Evolutionary conservation across 345 rosid species (phyloP).

Genomic region (Luvunga scandens): DNA sequence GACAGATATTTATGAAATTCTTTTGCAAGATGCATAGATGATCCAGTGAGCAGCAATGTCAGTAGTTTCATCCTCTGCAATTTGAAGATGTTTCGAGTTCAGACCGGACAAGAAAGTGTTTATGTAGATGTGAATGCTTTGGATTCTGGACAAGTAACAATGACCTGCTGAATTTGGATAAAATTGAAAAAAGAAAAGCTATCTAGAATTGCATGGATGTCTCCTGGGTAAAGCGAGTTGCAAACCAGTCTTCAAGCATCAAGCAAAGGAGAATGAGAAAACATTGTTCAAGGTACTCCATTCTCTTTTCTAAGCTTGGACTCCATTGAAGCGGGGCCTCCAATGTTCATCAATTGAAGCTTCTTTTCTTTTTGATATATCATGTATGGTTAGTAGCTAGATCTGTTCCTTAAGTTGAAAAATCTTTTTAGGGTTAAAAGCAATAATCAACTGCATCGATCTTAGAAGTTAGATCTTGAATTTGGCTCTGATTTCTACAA

Average conservation of each 20-base stretch:
- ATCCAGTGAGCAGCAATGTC: not conserved
- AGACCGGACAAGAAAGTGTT: not conserved
- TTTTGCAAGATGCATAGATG: slow-evolving; percentile 57
- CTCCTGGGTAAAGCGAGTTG: not conserved
- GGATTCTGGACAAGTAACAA: not conserved
- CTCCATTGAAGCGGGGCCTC: not conserved
- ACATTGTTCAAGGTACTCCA: not conserved
- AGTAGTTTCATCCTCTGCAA: not conserved
- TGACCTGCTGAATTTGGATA: not conserved
- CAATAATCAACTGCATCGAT: not conserved
- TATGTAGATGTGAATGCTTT: not conserved
- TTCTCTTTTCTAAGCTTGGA: not conserved
- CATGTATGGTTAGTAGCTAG: not conserved
- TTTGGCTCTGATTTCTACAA: not conserved
- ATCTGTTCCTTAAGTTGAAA: not conserved
- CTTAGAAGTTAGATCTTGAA: not conserved
- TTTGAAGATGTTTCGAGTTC: not conserved
- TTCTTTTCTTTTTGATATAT: not conserved
- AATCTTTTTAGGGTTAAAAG: not conserved
- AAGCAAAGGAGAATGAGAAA: not conserved
- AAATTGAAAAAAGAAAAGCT: not conserved
- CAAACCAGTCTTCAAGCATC: too few species aligned
- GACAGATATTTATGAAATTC: slow-evolving; percentile 96
- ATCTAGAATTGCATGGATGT: not conserved
- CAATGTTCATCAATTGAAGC: not conserved